phyloP scores from a whole-genome alignment of 75 land plant species.

The Pseudotsuga menziesii region DNA sequence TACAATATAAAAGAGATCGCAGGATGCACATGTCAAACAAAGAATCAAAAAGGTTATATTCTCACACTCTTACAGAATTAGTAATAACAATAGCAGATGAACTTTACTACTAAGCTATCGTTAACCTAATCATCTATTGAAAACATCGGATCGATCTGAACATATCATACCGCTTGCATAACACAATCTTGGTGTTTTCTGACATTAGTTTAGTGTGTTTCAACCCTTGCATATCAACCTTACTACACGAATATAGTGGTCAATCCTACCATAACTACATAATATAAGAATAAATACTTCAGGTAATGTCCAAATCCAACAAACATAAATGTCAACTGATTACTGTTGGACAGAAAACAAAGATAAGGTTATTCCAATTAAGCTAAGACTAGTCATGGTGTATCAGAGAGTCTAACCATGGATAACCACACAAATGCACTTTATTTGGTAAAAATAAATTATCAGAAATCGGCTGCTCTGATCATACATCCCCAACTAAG shows the following conservation, averaged over 20 bases:
- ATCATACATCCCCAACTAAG: slow-evolving; percentile 1
- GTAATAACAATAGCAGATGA: neutral
- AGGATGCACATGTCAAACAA: neutral
- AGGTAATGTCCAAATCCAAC: neutral
- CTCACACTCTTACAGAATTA: neutral
- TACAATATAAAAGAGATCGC: neutral
- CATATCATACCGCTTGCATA: neutral
- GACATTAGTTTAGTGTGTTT: neutral
- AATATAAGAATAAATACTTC: too few species aligned
- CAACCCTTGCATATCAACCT: neutral
- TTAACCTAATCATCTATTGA: neutral
- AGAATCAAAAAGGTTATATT: neutral
- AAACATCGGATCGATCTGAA: neutral
- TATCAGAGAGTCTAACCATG: neutral
- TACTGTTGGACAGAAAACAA: neutral
- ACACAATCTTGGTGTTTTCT: neutral
- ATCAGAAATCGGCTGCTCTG: neutral
- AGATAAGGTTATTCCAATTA: neutral
- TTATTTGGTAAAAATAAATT: slow-evolving; percentile 1
- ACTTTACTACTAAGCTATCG: neutral
- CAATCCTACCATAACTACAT: neutral
- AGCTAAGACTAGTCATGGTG: neutral
- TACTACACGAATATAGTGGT: neutral
- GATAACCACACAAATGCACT: slow-evolving; percentile 2
- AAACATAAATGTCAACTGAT: neutral